Conservation (phyloP, 768 basidiomycete species). For the Jaapia argillacea region DNA sequence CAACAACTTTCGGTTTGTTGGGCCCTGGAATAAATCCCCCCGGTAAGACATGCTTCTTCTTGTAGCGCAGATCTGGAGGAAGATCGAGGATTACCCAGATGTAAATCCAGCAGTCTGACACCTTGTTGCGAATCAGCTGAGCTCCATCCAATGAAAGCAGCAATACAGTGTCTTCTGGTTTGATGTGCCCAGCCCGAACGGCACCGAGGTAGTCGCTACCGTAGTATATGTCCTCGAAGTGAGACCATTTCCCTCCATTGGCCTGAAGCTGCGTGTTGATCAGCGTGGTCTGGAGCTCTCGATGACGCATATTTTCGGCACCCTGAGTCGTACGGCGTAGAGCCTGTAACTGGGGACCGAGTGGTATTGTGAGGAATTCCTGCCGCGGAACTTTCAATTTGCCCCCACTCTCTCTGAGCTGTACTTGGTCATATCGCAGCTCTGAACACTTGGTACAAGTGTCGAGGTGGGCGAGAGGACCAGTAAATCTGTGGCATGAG, state of each 20-base stretch:
- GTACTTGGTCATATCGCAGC: constrained; percentile 6
- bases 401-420: not conserved
- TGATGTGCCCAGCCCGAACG: constrained; percentile 4
- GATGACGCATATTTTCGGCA: constrained; percentile 6
- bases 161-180: constrained; percentile 18
- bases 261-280: not conserved
- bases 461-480: constrained; percentile 7
- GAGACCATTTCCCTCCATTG: not conserved
- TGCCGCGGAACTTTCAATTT: constrained; percentile 5
- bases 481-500: constrained; percentile 11
- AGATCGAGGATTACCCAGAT: constrained; percentile 29
- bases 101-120: constrained; percentile 21
- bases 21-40: constrained; percentile 22
- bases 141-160: constrained; percentile 29
- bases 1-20: constrained; percentile 21
- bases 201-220: constrained; percentile 10
- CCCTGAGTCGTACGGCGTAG: constrained; percentile 1
- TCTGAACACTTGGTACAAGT: constrained; percentile 6
- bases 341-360: constrained; percentile 12
- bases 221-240: constrained; percentile 4
- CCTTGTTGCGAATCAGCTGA: constrained; percentile 28
- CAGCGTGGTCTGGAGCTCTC: not conserved
- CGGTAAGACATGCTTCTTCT: constrained; percentile 21
- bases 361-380: constrained; percentile 10
- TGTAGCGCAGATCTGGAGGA: constrained; percentile 17